Percentiles rank a stretch among this genome's conserved stretches.
Conservation (phyloP, 768 basidiomycete species). For the Pholiota molesta region DNA sequence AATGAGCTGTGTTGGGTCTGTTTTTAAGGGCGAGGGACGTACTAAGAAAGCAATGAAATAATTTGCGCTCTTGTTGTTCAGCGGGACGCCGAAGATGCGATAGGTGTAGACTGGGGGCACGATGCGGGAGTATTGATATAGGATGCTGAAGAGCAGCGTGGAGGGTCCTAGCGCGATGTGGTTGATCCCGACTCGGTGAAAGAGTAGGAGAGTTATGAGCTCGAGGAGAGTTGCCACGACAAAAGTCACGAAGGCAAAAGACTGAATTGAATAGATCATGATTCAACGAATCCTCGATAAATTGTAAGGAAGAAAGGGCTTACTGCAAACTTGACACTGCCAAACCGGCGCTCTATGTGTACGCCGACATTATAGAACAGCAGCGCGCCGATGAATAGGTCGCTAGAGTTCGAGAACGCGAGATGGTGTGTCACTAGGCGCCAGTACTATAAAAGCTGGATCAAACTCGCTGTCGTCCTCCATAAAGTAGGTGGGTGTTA, state of each 20-base stretch:
- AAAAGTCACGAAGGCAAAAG: constrained; percentile 72
- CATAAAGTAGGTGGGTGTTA: constrained; percentile 16
- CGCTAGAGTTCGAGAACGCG: constrained; percentile 83
- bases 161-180: constrained; percentile 76
- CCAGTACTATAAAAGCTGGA: constrained; percentile 71
- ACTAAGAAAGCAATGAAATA: constrained; percentile 80
- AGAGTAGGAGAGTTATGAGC: constrained; percentile 63
- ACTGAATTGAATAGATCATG: constrained; percentile 44
- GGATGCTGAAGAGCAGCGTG: constrained; percentile 74
- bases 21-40: constrained; percentile 16
- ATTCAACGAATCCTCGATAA: constrained; percentile 6
- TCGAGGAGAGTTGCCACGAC: constrained; percentile 70
- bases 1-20: not conserved
- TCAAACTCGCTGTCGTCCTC: constrained; percentile 32
- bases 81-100: constrained; percentile 69
- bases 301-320: constrained; percentile 26
- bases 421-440: constrained; percentile 73
- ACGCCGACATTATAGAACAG: constrained; percentile 72
- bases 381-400: constrained; percentile 77
- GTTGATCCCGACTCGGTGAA: constrained; percentile 72
- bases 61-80: constrained; percentile 76
- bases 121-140: constrained; percentile 83
- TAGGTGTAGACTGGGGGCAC: constrained; percentile 79
- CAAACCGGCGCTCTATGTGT: constrained; percentile 83
- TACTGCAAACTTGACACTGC: constrained; percentile 86